Percentiles rank a stretch among this genome's conserved stretches.
These are phyloP conservation scores for Lachancea quebecensis DNA, from an alignment of 805 yeast species.

Conservation along the genomic window DNA sequence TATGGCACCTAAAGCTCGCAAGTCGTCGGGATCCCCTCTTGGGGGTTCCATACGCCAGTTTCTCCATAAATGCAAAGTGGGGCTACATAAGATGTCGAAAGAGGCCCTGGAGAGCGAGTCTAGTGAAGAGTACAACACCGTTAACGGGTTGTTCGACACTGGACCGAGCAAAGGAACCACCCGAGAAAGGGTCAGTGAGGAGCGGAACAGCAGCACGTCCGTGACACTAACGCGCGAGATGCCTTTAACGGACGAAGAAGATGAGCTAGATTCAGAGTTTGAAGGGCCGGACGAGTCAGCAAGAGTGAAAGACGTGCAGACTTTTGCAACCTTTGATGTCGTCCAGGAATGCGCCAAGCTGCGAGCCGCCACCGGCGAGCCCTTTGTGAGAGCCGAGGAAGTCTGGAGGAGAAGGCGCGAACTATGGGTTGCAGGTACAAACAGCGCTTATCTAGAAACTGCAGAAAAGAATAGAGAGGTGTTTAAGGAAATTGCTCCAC, in stretches of 20 bases:
- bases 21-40: not conserved
- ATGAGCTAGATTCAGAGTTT: conserved; percentile 1
- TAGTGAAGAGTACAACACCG: conserved; percentile 9
- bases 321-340: conserved; percentile 29
- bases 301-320: conserved; percentile 9
- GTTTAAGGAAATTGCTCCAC: conserved; percentile 35
- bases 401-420: conserved; percentile 66
- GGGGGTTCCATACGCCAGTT: conserved; percentile 3
- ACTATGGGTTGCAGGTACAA: conserved; percentile 50
- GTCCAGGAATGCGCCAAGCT: conserved; percentile 28
- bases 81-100: conserved; percentile 5
- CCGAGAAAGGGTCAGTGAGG: conserved; percentile 1
- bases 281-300: conserved; percentile 14
- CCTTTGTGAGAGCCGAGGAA: conserved; percentile 46
- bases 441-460: conserved; percentile 8
- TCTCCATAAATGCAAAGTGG: conserved; percentile 1
- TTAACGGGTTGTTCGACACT: conserved; percentile 41
- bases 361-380: conserved; percentile 28
- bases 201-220: conserved; percentile 6
- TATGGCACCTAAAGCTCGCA: not conserved
- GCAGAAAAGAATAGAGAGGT: conserved; percentile 18
- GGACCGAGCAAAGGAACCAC: not conserved
- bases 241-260: conserved; percentile 22
- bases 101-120: conserved; percentile 10
- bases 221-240: conserved; percentile 14